These are phyloP conservation scores for Serendipita vermifera DNA, from an alignment of 768 basidiomycete species.

Conservation along the genomic window DNA sequence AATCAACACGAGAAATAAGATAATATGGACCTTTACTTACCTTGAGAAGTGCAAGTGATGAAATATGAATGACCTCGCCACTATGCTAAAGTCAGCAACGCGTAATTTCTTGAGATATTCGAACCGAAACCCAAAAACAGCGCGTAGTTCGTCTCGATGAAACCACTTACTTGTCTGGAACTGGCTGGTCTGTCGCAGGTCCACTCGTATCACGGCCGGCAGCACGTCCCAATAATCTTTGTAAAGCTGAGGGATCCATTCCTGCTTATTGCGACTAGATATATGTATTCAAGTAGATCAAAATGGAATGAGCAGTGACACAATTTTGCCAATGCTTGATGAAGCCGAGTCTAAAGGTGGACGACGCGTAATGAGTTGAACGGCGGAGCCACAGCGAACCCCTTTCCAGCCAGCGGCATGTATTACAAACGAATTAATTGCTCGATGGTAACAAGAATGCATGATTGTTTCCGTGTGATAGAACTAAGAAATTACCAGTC, in stretches of 20 bases:
- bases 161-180: constrained; percentile 60
- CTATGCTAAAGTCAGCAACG: constrained; percentile 29
- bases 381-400: too few species aligned
- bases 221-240: constrained; percentile 9
- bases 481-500: constrained; percentile 21
- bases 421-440: not conserved
- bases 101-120: too few species aligned
- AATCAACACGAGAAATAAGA: too few species aligned
- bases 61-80: constrained; percentile 94
- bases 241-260: constrained; percentile 8
- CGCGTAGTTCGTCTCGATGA: not conserved
- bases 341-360: not conserved
- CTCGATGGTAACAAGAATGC: too few species aligned
- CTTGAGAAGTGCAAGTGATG: constrained; percentile 92
- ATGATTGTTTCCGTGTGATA: too few species aligned
- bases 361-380: not conserved
- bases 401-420: not conserved
- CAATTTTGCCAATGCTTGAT: too few species aligned
- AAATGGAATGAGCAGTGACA: too few species aligned
- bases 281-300: too few species aligned
- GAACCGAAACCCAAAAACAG: not conserved
- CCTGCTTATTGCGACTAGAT: not conserved
- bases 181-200: constrained; percentile 34
- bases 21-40: constrained; percentile 32
- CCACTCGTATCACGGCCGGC: constrained; percentile 17